Evolutionary conservation across 2,329 filamentous ascomycete genomes (phyloP).

Genomic region (Penicillium sp.): DNA sequence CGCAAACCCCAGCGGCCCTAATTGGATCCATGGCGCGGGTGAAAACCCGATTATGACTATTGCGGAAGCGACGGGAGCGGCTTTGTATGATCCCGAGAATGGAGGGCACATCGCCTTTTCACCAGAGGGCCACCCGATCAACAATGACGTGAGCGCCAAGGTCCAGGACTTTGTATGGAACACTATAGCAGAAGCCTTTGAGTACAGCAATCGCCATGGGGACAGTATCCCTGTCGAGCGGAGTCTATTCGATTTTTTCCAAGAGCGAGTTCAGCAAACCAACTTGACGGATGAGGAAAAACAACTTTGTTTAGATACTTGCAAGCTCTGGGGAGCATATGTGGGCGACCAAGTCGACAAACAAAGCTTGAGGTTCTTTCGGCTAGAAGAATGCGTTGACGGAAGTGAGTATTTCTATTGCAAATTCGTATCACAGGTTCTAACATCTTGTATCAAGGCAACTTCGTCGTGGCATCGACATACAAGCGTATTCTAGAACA

Average conservation of each 20-base stretch:
- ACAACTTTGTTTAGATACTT: constrained; percentile 52
- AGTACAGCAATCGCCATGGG: constrained; percentile 55
- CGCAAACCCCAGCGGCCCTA: constrained; percentile 52
- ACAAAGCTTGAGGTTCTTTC: constrained; percentile 65
- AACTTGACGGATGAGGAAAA: constrained; percentile 44
- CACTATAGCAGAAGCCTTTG: constrained; percentile 59
- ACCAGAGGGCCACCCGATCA: constrained; percentile 45
- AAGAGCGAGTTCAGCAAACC: constrained; percentile 48
- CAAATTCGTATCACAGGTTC: neutral
- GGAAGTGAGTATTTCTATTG: constrained; percentile 44
- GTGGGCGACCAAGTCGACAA: constrained; percentile 59
- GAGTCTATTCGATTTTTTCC: constrained; percentile 60
- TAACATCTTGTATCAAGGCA: constrained; percentile 45
- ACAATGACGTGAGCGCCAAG: constrained; percentile 32
- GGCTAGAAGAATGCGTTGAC: constrained; percentile 65
- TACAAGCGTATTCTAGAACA: constrained; percentile 58
- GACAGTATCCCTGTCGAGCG: constrained; percentile 51
- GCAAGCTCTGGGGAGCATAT: constrained; percentile 64
- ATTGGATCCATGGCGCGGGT: constrained; percentile 64
- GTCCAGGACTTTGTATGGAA: constrained; percentile 54
- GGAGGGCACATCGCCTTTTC: constrained; percentile 49
- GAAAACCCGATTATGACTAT: constrained; percentile 60
- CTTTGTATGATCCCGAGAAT: constrained; percentile 54
- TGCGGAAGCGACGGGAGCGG: constrained; percentile 54
- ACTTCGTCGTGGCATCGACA: constrained; percentile 62